Percentiles rank a stretch among this genome's conserved stretches.
Conservation (phyloP, 495 filamentous ascomycete genomes). For the Recurvomyces mirabilis region DNA sequence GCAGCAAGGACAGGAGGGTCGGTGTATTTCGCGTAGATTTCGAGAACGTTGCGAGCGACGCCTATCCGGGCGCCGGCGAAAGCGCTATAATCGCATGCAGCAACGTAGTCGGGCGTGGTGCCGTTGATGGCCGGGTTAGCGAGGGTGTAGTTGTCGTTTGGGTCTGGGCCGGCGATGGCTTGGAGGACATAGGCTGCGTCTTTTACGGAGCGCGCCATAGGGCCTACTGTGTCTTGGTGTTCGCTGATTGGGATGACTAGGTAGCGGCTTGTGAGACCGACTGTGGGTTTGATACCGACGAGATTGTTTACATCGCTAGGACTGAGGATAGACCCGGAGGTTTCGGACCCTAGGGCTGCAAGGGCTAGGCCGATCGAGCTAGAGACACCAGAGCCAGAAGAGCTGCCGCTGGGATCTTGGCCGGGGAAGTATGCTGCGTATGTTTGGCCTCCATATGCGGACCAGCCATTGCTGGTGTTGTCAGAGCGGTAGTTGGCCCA, state of each 20-base stretch:
- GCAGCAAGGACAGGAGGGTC: constrained; percentile 30
- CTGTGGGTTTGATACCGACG: constrained; percentile 56
- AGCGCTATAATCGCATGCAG: constrained; percentile 38
- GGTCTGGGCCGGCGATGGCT: constrained; percentile 47
- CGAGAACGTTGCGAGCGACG: constrained; percentile 41
- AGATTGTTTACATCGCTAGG: constrained; percentile 31
- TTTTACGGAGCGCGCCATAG: constrained; percentile 52
- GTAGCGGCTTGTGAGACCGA: constrained; percentile 52
- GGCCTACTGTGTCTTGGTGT: constrained; percentile 55
- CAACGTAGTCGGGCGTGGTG: constrained; percentile 39
- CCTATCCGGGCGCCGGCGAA: constrained; percentile 42
- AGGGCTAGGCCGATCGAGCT: constrained; percentile 40
- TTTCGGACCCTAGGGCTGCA: constrained; percentile 41
- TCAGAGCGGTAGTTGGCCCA: constrained; percentile 44
- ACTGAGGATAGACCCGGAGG: constrained; percentile 31
- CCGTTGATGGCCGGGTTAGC: constrained; percentile 36
- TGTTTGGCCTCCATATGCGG: constrained; percentile 41
- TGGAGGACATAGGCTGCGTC: constrained; percentile 57
- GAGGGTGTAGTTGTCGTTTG: constrained; percentile 41
- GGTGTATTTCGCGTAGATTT: constrained; percentile 15
- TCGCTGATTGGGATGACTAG: constrained; percentile 52
- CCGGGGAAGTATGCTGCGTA: constrained; percentile 40
- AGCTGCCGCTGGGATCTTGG: constrained; percentile 45
- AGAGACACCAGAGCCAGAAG: constrained; percentile 42
- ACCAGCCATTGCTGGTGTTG: constrained; percentile 45